Conservation (phyloP, 208 protist genomes). For the Trypanosomatidae sp. region DNA sequence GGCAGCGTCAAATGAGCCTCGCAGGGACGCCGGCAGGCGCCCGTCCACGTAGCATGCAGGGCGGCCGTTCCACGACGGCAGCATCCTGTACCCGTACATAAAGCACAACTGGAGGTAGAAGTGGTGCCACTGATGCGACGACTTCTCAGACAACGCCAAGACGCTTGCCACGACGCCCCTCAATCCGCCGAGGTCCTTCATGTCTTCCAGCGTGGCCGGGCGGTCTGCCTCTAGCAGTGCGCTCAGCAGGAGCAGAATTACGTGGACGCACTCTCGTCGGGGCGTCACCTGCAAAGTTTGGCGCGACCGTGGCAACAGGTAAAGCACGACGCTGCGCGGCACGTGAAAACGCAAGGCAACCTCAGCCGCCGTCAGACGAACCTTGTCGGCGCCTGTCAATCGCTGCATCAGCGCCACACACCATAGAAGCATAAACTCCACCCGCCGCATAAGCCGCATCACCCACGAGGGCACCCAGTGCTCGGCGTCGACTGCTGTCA, state of each 20-base stretch:
- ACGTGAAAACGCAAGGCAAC: conserved; percentile 28
- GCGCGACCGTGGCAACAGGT: conserved; percentile 9
- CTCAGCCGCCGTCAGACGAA: conserved; percentile 8
- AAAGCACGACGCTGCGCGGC: conserved; percentile 16
- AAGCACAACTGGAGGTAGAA: conserved; percentile 44
- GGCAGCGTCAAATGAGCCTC: neutral
- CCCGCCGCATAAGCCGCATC: conserved; percentile 27
- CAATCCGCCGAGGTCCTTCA: conserved; percentile 40
- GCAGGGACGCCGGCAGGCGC: conserved; percentile 22
- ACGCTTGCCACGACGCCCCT: conserved; percentile 42
- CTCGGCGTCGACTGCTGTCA: conserved; percentile 3
- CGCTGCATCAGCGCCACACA: conserved; percentile 40
- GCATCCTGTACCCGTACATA: conserved; percentile 52
- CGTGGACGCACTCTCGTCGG: conserved; percentile 35
- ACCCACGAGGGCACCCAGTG: conserved; percentile 32
- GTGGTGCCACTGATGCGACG: conserved; percentile 53
- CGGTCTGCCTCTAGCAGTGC: conserved; percentile 29
- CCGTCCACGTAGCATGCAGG: conserved; percentile 30
- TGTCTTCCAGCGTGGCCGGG: conserved; percentile 13
- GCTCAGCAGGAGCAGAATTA: conserved; percentile 32
- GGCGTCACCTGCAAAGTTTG: conserved; percentile 14
- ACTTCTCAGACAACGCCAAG: conserved; percentile 34
- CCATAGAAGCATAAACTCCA: conserved; percentile 50
- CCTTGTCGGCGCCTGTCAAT: conserved; percentile 25
- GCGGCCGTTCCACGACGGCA: conserved; percentile 30